These are phyloP conservation scores for Datisca glomerata DNA, from an alignment of 306 rosid genomes.

Conservation along the genomic window DNA sequence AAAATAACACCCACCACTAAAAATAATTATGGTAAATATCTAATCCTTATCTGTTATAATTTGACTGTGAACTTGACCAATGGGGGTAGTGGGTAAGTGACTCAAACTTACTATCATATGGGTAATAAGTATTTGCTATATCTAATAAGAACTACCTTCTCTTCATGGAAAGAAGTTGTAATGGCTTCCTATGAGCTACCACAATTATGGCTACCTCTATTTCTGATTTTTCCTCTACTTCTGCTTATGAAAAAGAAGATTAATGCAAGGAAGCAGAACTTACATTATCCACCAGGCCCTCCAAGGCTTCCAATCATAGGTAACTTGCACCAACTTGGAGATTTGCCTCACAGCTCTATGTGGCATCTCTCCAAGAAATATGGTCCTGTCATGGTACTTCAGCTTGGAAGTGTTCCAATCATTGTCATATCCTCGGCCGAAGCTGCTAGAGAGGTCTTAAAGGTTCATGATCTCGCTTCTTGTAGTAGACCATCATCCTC, in stretches of 20 bases:
- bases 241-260: background rate
- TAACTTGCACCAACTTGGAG: slow-evolving; percentile 33
- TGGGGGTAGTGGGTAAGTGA: too few relatives aligned
- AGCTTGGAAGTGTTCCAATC: slow-evolving; percentile 12
- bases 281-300: slow-evolving; percentile 24
- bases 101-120: too few relatives aligned
- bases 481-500: slow-evolving; percentile 23
- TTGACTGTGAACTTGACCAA: too few relatives aligned
- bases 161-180: too few relatives aligned
- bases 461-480: slow-evolving; percentile 17
- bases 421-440: slow-evolving; percentile 13
- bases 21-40: too few relatives aligned
- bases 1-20: too few relatives aligned
- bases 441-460: slow-evolving; percentile 14
- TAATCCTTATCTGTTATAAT: too few relatives aligned
- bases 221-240: background rate
- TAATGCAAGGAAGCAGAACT: background rate
- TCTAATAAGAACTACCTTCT: too few relatives aligned
- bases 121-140: too few relatives aligned
- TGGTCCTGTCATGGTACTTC: slow-evolving; percentile 42
- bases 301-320: slow-evolving; percentile 42
- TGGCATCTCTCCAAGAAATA: slow-evolving; percentile 25
- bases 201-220: slow-evolving; percentile 8
- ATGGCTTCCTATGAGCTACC: too few relatives aligned
- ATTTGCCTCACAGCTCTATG: slow-evolving; percentile 15